These are phyloP conservation scores for Laburnicola sp. DNA, from an alignment of 2,329 filamentous ascomycete genomes.

Conservation along the genomic window DNA sequence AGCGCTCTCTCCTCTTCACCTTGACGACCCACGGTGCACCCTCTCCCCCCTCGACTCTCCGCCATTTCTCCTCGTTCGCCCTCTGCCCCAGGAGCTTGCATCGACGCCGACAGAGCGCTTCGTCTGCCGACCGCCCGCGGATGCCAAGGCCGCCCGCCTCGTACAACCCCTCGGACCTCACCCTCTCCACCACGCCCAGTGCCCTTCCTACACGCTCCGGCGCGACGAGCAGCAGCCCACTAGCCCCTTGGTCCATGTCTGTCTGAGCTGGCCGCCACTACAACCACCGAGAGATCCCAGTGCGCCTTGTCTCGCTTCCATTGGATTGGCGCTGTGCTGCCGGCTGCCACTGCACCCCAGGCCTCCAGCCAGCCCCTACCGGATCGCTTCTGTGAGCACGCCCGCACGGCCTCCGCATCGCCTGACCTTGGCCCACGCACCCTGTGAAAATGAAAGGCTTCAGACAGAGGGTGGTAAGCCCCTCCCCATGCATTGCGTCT, in stretches of 20 bases:
- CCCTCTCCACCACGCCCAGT: not conserved
- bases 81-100: not conserved
- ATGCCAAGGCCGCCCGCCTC: not conserved
- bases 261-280: constrained; percentile 27
- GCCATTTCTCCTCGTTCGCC: not conserved
- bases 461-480: constrained; percentile 92
- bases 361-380: constrained; percentile 27
- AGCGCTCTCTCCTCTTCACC: not conserved
- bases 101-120: not conserved
- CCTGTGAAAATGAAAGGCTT: constrained; percentile 87
- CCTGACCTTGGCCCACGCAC: constrained; percentile 36
- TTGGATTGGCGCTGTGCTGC: constrained; percentile 38
- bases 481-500: constrained; percentile 25
- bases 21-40: not conserved
- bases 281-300: constrained; percentile 17
- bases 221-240: not conserved
- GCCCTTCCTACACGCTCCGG: not conserved
- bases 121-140: not conserved
- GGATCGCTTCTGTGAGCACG: constrained; percentile 25
- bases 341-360: constrained; percentile 28
- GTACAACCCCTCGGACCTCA: not conserved
- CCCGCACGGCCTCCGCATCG: constrained; percentile 32
- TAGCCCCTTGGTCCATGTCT: constrained; percentile 11
- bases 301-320: constrained; percentile 27
- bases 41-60: not conserved